A percentile compares a stretch with the other conserved stretches of the same genome.
These are phyloP conservation scores for Populus hybrid DNA, from an alignment of 441 rosid species.

Conservation along the genomic window DNA sequence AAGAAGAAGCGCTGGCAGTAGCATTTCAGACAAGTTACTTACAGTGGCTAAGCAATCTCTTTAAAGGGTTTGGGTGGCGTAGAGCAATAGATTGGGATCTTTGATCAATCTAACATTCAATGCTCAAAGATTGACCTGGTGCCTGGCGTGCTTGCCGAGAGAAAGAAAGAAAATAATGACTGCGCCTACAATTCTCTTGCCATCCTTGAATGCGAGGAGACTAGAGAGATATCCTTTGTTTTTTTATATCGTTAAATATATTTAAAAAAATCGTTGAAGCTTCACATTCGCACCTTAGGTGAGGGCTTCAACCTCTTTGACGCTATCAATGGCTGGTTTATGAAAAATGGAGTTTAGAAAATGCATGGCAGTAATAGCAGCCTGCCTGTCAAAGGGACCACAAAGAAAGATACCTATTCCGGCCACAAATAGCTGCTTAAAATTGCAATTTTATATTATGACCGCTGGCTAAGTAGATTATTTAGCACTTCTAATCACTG, in stretches of 20 bases:
- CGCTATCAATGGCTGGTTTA: background rate
- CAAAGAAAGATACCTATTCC: background rate
- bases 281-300: no score
- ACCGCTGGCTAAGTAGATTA: background rate
- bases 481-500: no score
- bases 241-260: background rate
- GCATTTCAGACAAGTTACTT: background rate
- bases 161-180: background rate
- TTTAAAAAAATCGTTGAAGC: no score
- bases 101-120: constrained; percentile 1
- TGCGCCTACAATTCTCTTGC: constrained; percentile 7
- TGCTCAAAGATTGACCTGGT: background rate
- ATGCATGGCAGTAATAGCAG: background rate
- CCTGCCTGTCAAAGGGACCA: constrained; percentile 3
- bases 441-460: background rate
- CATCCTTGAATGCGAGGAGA: background rate
- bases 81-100: background rate
- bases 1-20: background rate
- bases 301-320: background rate
- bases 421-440: background rate
- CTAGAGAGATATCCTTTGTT: background rate
- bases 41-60: background rate
- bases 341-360: background rate
- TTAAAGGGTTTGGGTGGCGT: background rate
- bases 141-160: constrained; percentile 1